Evolutionary conservation across 1,284 basidiomycete species (phyloP).

Genomic region (Marasmius tenuissimus): DNA sequence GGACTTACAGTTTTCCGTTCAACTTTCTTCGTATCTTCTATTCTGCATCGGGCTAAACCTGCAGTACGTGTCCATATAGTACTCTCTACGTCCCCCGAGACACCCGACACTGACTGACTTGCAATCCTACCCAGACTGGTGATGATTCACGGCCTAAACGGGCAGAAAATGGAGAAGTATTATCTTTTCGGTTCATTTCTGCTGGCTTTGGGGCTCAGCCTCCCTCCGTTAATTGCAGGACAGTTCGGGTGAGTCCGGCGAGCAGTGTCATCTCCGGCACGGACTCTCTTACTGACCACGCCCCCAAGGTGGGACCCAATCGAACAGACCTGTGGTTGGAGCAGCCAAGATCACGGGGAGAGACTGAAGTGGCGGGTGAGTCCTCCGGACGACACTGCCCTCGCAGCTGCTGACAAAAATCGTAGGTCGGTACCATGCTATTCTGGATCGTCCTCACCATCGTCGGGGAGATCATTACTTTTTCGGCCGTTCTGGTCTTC

Average conservation of each 20-base stretch:
- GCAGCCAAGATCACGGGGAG: slow-evolving; percentile 8
- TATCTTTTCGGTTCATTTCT: slow-evolving; percentile 19
- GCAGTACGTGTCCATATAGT: slow-evolving; percentile 12
- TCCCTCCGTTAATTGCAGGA: slow-evolving; percentile 17
- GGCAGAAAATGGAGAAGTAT: slow-evolving; percentile 25
- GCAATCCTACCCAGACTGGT: slow-evolving; percentile 17
- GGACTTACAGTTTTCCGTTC: background rate
- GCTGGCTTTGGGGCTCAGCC: slow-evolving; percentile 16
- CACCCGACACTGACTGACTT: background rate
- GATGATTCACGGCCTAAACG: slow-evolving; percentile 21
- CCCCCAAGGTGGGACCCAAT: slow-evolving; percentile 12
- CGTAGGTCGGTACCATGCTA: slow-evolving; percentile 20
- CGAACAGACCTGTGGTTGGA: slow-evolving; percentile 19
- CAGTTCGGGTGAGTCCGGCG: slow-evolving; percentile 20
- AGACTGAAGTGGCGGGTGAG: slow-evolving; percentile 18
- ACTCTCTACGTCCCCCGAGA: too few relatives aligned
- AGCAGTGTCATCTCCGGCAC: background rate
- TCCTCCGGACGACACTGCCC: background rate
- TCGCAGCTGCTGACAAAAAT: background rate
- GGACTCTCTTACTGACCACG: background rate
- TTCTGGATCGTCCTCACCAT: slow-evolving; percentile 23
- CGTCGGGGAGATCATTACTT: slow-evolving; percentile 18
- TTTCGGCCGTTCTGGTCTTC: slow-evolving; percentile 16
- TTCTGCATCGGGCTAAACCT: slow-evolving; percentile 24
- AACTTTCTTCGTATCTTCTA: background rate